Percentiles rank a stretch among this genome's conserved stretches.
These are phyloP conservation scores for Pisolithus marmoratus DNA, from an alignment of 768 basidiomycete genomes.

Conservation along the genomic window DNA sequence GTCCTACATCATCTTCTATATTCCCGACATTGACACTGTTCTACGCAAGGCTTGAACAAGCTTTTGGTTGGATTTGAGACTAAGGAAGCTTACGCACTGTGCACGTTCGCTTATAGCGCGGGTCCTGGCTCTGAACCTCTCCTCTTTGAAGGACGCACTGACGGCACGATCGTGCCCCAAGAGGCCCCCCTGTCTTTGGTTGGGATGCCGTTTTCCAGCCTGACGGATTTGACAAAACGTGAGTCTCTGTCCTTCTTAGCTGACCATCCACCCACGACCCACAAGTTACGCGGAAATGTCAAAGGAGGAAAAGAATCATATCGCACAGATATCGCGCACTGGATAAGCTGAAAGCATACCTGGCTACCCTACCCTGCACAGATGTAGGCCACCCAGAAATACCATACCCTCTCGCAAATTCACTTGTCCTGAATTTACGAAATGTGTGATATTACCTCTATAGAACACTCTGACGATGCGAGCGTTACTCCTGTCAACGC, in stretches of 20 bases:
- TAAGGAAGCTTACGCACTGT: slow-evolving; percentile 81
- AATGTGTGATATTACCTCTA: no score
- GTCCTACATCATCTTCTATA: slow-evolving; percentile 7
- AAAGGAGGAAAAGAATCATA: slow-evolving; percentile 55
- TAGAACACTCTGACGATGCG: no score
- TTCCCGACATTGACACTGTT: not conserved
- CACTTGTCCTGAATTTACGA: no score
- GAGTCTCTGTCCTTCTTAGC: slow-evolving; percentile 9
- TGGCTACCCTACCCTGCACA: slow-evolving; percentile 19
- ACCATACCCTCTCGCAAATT: no score
- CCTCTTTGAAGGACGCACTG: slow-evolving; percentile 81
- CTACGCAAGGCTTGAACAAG: slow-evolving; percentile 63
- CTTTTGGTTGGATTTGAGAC: slow-evolving; percentile 73
- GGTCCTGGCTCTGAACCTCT: slow-evolving; percentile 79
- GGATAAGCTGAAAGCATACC: slow-evolving; percentile 45
- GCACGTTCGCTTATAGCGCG: slow-evolving; percentile 92
- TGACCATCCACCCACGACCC: not conserved
- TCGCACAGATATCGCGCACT: slow-evolving; percentile 64
- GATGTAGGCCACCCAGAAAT: not conserved
- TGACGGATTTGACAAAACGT: slow-evolving; percentile 73
- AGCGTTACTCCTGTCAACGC: no score
- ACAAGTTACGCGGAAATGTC: slow-evolving; percentile 65
- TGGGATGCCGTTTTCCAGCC: slow-evolving; percentile 91
- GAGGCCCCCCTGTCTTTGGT: slow-evolving; percentile 77
- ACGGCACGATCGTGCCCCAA: slow-evolving; percentile 85